Base-by-base conservation (phyloP, 352 stramenopile species). In the Globisporangium paroecandrum region DNA sequence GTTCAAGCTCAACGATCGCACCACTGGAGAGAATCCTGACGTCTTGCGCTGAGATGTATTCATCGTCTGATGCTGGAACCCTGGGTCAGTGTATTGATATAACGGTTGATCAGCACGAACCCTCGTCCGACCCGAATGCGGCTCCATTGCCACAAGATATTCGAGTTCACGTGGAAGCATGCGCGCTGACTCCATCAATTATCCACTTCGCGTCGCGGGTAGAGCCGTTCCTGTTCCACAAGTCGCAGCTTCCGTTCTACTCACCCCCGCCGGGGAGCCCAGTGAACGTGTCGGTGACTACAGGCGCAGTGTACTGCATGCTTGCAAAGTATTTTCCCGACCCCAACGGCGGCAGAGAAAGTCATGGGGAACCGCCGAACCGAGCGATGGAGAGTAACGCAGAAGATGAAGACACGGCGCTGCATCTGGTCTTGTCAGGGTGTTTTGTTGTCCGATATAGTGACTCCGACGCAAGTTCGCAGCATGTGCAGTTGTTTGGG, bases 251-350 rank as follows among this genome's bases (percentile, higher is more conserved):
- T 38, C 64, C 65, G 8, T 67, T 73, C 2, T 84, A 84, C 55
- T 66, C 67, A 15, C 75, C 78, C 46, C 63, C 67, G 24, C 68
- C 71, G 15, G 65, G 66, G 0, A 55, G 46, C 12, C 72, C 78
- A 0, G 62, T 89, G 47, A 80, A 80, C 24, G 66, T 91, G 18
- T 93, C 85, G 0, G 78, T 91, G 32, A 87, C 82, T 2, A 91
- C 85, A 29, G 82, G 85, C 1, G 77, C 79, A 34, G 80, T 89
- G 1, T 70, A 90, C 36, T 85, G 81, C 56, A 68, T 89, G 64
- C 70, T 87, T 34, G 81, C 81, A 0, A 73, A 91, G 58, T 85
- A 85, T 49, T 32, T 62, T 10, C 68, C 74, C 46, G 55, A 68
- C 69, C 41, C 49, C 1, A 58, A 61, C 47, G 36, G 61, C 8